These are phyloP conservation scores for Trichoderma brevicompactum DNA, from an alignment of 2,329 filamentous ascomycete genomes.

Conservation along the genomic window DNA sequence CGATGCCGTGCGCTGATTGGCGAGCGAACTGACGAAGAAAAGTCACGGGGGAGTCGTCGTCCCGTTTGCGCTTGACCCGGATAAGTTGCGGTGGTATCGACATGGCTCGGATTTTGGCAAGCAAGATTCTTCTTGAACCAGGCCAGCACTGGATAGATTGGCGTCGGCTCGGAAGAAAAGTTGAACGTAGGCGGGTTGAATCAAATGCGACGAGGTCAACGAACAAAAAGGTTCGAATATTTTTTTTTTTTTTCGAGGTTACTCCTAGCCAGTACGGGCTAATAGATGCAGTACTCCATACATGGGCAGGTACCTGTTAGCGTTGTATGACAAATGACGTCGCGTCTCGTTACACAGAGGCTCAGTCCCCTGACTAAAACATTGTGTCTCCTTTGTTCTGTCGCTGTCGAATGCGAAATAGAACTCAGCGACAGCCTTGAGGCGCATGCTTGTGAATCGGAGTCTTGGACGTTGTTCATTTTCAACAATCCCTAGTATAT, in stretches of 20 bases:
- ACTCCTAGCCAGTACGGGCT: conserved; percentile 10
- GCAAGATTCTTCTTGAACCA: conserved; percentile 7
- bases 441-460: no score
- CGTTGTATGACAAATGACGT: conserved; percentile 24
- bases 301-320: background rate
- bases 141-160: background rate
- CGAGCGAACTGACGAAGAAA: conserved; percentile 54
- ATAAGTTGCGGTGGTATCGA: conserved; percentile 63
- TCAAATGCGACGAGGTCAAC: background rate
- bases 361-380: conserved; percentile 8
- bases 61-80: conserved; percentile 64
- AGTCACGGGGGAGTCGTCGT: conserved; percentile 57
- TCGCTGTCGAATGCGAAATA: background rate
- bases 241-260: conserved; percentile 16
- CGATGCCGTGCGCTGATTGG: conserved; percentile 13
- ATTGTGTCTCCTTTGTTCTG: background rate
- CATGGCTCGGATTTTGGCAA: conserved; percentile 45
- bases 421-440: background rate
- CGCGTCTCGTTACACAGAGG: conserved; percentile 17
- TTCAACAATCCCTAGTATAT: no score
- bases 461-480: no score
- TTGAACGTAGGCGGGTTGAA: background rate
- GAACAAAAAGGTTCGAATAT: background rate
- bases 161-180: background rate
- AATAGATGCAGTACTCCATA: conserved; percentile 1